phyloP scores from a whole-genome alignment of 352 stramenopile genomes.

The Pythium scleroteichum region DNA sequence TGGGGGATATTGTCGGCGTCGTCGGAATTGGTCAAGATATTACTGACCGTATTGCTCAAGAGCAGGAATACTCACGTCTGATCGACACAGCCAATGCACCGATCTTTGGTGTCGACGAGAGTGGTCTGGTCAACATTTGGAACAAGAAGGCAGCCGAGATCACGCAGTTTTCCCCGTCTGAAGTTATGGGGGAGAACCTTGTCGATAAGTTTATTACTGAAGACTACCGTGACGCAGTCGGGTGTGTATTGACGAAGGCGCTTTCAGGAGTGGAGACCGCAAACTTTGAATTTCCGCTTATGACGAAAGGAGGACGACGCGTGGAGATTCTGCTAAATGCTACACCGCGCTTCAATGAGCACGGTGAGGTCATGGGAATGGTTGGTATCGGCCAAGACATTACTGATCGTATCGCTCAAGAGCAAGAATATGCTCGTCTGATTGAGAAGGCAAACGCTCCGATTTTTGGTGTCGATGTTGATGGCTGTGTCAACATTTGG shows the following conservation, averaged over 20 bases:
- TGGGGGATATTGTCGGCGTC: conserved; percentile 76
- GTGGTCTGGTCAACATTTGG: conserved; percentile 88
- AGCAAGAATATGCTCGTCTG: conserved; percentile 87
- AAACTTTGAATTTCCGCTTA: conserved; percentile 87
- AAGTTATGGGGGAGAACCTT: conserved; percentile 89
- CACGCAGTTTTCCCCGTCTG: conserved; percentile 87
- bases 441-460: conserved; percentile 91
- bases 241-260: conserved; percentile 59
- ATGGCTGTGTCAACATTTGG: conserved; percentile 91
- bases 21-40: conserved; percentile 87
- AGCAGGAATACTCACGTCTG: conserved; percentile 86
- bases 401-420: conserved; percentile 83
- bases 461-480: conserved; percentile 90
- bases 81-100: conserved; percentile 91
- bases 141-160: conserved; percentile 92
- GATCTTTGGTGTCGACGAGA: conserved; percentile 87
- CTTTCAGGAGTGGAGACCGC: conserved; percentile 61
- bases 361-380: conserved; percentile 79
- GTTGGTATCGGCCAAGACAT: conserved; percentile 88
- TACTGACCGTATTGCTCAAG: conserved; percentile 86
- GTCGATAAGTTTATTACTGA: conserved; percentile 90
- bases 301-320: conserved; percentile 76
- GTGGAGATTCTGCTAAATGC: conserved; percentile 88
- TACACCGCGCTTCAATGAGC: conserved; percentile 83
- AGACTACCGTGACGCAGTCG: conserved; percentile 68